Evolutionary conservation across 2,329 filamentous ascomycete species (phyloP).

Genomic region (Acephala macrosclerotiorum): DNA sequence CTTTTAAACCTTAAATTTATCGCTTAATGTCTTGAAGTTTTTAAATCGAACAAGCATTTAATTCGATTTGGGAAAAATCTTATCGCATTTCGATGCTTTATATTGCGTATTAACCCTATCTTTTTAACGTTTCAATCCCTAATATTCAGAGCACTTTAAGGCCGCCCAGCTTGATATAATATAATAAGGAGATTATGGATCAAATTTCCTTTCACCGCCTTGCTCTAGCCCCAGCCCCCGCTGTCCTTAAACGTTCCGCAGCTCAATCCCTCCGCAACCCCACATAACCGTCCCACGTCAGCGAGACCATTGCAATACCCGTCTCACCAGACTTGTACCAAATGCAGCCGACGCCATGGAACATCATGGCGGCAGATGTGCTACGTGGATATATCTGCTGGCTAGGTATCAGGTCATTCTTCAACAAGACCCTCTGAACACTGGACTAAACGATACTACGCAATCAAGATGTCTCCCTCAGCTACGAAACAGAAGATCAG

Average conservation of each 20-base stretch:
- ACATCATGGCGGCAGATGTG: conserved; percentile 3
- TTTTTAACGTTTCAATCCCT: too few species aligned
- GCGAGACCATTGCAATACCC: not conserved
- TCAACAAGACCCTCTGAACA: not conserved
- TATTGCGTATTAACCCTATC: too few species aligned
- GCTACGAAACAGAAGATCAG: conserved; percentile 43
- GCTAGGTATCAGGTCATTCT: not conserved
- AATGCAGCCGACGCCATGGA: not conserved
- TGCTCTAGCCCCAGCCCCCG: too few species aligned
- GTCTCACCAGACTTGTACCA: conserved; percentile 5
- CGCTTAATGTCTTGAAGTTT: too few species aligned
- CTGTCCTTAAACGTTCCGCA: not conserved
- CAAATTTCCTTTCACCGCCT: too few species aligned
- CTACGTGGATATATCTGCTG: conserved; percentile 1
- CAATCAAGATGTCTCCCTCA: conserved; percentile 33
- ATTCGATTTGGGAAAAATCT: too few species aligned
- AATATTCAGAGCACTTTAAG: too few species aligned
- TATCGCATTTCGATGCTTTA: too few species aligned
- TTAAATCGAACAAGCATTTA: too few species aligned
- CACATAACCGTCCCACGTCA: conserved; percentile 21
- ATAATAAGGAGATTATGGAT: too few species aligned
- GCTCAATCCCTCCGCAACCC: conserved; percentile 17
- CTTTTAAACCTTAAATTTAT: too few species aligned
- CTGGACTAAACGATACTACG: conserved; percentile 1
- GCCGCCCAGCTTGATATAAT: too few species aligned